Percentiles rank a stretch among this genome's conserved stretches.
Evolutionary conservation across 1,284 basidiomycete genomes (phyloP).

Genomic region (Malassezia psittaci): DNA sequence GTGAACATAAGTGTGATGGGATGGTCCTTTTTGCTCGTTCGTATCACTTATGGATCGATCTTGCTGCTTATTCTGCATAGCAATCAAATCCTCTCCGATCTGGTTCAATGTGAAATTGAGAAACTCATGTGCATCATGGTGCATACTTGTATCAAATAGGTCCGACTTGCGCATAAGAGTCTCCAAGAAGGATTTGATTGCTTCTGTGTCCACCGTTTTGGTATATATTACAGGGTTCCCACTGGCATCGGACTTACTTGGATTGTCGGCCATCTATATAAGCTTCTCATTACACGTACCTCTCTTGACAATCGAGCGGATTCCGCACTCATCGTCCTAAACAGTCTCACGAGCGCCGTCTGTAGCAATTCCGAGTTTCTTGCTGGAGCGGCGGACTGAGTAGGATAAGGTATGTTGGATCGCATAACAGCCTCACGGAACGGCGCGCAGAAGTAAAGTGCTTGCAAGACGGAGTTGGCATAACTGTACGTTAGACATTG

Average conservation of each 20-base stretch:
- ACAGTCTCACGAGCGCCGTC: not conserved
- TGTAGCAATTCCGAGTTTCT: not conserved
- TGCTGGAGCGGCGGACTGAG: slow-evolving; percentile 6
- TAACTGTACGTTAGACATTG: slow-evolving; percentile 51
- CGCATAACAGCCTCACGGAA: slow-evolving; percentile 62
- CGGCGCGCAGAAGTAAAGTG: slow-evolving; percentile 77
- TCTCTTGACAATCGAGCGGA: not conserved
- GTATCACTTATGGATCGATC: not conserved
- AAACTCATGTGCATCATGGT: slow-evolving; percentile 92
- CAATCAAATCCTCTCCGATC: slow-evolving; percentile 82
- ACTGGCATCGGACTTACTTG: not conserved
- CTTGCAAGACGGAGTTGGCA: slow-evolving; percentile 92
- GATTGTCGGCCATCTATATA: not conserved
- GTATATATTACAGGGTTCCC: not conserved
- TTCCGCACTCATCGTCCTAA: slow-evolving; percentile 8
- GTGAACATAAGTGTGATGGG: slow-evolving; percentile 67
- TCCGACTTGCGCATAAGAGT: slow-evolving; percentile 35
- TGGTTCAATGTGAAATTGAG: slow-evolving; percentile 85
- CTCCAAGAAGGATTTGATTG: slow-evolving; percentile 29
- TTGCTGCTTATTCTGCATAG: slow-evolving; percentile 26
- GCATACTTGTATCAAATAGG: slow-evolving; percentile 41
- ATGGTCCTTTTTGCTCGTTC: too few species aligned
- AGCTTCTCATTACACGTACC: not conserved
- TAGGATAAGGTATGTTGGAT: not conserved
- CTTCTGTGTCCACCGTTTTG: slow-evolving; percentile 2